phyloP scores from a whole-genome alignment of 345 rosid genomes.

The Garcia nutans region DNA sequence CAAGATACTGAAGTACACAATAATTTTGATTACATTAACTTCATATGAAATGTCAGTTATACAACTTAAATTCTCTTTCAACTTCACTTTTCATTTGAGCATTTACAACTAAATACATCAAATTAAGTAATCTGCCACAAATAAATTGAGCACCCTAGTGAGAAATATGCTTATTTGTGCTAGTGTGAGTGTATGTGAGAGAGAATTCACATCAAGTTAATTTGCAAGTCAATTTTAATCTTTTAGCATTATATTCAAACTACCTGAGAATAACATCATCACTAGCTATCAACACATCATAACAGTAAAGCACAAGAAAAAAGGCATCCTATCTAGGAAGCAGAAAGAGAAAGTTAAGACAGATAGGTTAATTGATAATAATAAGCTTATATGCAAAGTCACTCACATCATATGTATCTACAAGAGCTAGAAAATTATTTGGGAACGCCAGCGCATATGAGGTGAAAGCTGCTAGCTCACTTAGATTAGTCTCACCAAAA shows the following conservation, averaged over 20 bases:
- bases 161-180: neutral
- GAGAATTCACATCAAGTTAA: neutral
- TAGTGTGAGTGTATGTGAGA: no score
- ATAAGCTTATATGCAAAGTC: constrained; percentile 2
- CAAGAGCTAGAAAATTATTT: constrained; percentile 73
- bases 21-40: neutral
- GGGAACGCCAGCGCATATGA: constrained; percentile 97
- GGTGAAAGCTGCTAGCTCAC: constrained; percentile 90
- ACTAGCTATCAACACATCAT: neutral
- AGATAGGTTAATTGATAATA: neutral
- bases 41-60: neutral
- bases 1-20: constrained; percentile 5
- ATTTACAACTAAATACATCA: neutral
- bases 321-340: constrained; percentile 2
- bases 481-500: constrained; percentile 85
- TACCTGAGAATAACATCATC: neutral
- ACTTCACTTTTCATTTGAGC: neutral
- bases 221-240: neutral
- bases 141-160: neutral
- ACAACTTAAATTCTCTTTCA: neutral
- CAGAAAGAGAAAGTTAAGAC: constrained; percentile 1
- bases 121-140: neutral
- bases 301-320: neutral
- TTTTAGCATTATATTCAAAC: constrained; percentile 4
- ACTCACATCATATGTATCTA: constrained; percentile 92